Base-by-base conservation (phyloP, 257 asterid species). In the Fraxinus anomala region DNA sequence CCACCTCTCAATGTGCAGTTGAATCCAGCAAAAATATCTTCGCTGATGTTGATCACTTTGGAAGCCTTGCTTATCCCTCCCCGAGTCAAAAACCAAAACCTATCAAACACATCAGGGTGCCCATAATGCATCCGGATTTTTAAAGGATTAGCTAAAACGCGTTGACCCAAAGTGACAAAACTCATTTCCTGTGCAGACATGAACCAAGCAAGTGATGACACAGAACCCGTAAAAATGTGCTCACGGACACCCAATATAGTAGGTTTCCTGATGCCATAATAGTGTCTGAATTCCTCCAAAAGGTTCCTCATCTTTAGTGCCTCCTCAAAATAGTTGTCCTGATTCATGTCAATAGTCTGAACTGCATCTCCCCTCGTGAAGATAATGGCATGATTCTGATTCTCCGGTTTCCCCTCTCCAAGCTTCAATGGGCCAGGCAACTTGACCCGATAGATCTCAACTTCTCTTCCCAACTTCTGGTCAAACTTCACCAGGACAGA, bases 1-100 rank as follows among this genome's bases (percentile, higher is more conserved):
- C 99, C 99, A 68, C 99, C 99, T 82, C 99, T 85, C 90, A 95
- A 77, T 16, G 99, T 95, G 88, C 99, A 95, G 78, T 95, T 95
- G 88, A 95, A 95, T 75, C 99, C 99, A 81, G 99, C 99, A 85
- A 95, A 95, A 79, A 95, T 95, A 79, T 95, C 99, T 86, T 95
- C 99, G 44, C 99, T 95, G 80, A 95, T 95, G 81, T 95, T 95
- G 79, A 95, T 95, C 76, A 95, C 97, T 80, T 91, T 87, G 68
- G 99, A 95, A 84, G 99, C 99, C 84, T 95, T 95, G 96, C 98
- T 95, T 79, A 95, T 82, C 83, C 99, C 99, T 78, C 98, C 99
- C 51, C 99, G 92, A 54, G 98, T 91, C 87, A 95, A 80, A 87
- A 95, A 95, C 99, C 99, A 95, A 88, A 95, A 93, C 87, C 99